phyloP scores from a whole-genome alignment of 208 protist species.

The Trypanosoma cruzi region DNA sequence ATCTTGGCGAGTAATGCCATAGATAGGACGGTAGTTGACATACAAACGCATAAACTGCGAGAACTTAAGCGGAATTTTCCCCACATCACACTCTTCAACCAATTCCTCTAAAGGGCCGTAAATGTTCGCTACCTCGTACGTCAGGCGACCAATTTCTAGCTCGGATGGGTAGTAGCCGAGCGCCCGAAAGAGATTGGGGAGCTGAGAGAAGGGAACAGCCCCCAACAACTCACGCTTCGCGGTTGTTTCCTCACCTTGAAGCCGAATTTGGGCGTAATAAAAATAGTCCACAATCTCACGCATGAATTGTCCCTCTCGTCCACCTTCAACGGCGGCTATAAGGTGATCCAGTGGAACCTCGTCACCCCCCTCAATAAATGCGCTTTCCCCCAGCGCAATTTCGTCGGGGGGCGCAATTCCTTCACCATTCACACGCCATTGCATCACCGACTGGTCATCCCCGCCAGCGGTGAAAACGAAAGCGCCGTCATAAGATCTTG shows the following conservation, averaged over 20 bases:
- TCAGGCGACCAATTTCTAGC: conserved; percentile 93
- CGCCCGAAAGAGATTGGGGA: conserved; percentile 95
- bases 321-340: conserved; percentile 90
- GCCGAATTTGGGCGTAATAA: conserved; percentile 96
- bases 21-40: conserved; percentile 95
- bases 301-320: conserved; percentile 87
- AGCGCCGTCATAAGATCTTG: conserved; percentile 77
- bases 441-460: conserved; percentile 87
- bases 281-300: conserved; percentile 96
- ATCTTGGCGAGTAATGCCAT: conserved; percentile 86
- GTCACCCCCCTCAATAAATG: conserved; percentile 14
- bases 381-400: conserved; percentile 1
- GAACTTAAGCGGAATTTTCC: conserved; percentile 87
- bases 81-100: conserved; percentile 75
- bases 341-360: conserved; percentile 87
- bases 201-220: conserved; percentile 87
- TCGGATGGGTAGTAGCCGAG: conserved; percentile 96
- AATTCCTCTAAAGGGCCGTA: conserved; percentile 59
- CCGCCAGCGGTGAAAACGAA: conserved; percentile 94
- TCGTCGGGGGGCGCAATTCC: conserved; percentile 40
- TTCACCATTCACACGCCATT: conserved; percentile 83
- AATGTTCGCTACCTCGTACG: conserved; percentile 91
- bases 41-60: conserved; percentile 93
- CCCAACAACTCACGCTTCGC: conserved; percentile 91
- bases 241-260: conserved; percentile 95